Evolutionary conservation across 2,329 filamentous ascomycete species (phyloP).

Genomic region (Sclerotinia sclerotiorum): DNA sequence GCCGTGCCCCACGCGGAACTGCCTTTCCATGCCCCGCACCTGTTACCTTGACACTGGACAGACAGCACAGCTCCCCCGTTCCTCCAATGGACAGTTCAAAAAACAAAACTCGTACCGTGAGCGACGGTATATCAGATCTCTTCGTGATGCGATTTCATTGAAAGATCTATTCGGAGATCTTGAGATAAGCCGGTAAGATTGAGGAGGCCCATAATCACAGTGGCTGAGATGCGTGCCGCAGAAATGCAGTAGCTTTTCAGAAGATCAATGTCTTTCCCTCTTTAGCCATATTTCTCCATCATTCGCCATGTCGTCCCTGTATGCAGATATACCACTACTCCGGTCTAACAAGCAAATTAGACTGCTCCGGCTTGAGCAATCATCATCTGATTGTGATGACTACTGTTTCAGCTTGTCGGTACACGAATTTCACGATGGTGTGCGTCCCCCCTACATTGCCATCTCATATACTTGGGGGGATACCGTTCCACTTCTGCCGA

Average conservation of each 20-base stretch:
- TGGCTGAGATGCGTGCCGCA: slow-evolving; percentile 9
- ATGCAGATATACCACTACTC: background rate
- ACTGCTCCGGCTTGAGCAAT: slow-evolving; percentile 12
- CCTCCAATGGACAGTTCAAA: background rate
- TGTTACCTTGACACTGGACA: background rate
- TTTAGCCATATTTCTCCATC: background rate
- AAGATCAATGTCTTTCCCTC: background rate
- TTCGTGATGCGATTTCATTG: background rate
- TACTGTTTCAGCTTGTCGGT: slow-evolving; percentile 9
- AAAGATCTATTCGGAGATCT: background rate
- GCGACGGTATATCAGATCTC: no score
- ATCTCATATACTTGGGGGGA: slow-evolving; percentile 16
- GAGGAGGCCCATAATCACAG: slow-evolving; percentile 5
- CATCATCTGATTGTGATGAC: background rate
- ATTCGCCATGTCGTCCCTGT: slow-evolving; percentile 8
- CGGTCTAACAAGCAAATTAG: slow-evolving; percentile 4
- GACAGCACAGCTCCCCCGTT: no score
- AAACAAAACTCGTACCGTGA: background rate
- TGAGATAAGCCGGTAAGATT: background rate
- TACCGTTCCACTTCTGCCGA: background rate
- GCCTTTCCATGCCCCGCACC: background rate
- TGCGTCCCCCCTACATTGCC: background rate
- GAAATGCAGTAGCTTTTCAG: background rate
- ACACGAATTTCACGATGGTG: slow-evolving; percentile 4
- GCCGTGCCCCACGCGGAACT: background rate